Percentiles rank a stretch among this genome's conserved stretches.
Conservation (phyloP, 805 yeast genomes). For the Gaillardinia entomophila region DNA sequence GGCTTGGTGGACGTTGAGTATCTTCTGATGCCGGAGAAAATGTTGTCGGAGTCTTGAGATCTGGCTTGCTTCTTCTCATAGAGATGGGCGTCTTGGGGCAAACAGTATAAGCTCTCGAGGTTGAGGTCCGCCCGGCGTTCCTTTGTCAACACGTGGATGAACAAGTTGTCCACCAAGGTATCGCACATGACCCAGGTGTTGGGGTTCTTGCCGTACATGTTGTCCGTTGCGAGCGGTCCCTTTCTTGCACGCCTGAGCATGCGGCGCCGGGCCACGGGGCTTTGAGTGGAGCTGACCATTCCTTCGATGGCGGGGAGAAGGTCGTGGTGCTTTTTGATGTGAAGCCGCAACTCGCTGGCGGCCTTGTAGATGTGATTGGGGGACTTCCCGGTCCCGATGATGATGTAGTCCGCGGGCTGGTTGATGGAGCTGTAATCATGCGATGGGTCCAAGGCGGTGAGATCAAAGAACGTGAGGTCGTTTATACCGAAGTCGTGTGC, state of each 20-base stretch:
- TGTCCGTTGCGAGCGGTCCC: constrained; percentile 46
- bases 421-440: constrained; percentile 25
- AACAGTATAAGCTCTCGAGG: constrained; percentile 65
- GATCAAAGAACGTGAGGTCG: constrained; percentile 60
- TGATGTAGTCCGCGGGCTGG: constrained; percentile 26
- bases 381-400: constrained; percentile 73
- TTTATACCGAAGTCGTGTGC: constrained; percentile 60
- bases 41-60: constrained; percentile 13
- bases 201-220: constrained; percentile 49
- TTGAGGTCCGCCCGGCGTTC: constrained; percentile 64
- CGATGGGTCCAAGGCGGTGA: constrained; percentile 32
- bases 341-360: constrained; percentile 49
- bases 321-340: constrained; percentile 44
- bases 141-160: constrained; percentile 67
- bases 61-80: constrained; percentile 13
- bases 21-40: constrained; percentile 16
- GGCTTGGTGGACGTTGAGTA: neutral
- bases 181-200: constrained; percentile 86
- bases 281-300: constrained; percentile 50
- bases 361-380: constrained; percentile 72
- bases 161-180: constrained; percentile 54
- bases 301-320: constrained; percentile 63
- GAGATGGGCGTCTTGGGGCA: constrained; percentile 29
- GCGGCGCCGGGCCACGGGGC: constrained; percentile 31
- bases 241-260: constrained; percentile 49